Conservation (phyloP, 306 rosid species). For the Pyrus pyrifolia region DNA sequence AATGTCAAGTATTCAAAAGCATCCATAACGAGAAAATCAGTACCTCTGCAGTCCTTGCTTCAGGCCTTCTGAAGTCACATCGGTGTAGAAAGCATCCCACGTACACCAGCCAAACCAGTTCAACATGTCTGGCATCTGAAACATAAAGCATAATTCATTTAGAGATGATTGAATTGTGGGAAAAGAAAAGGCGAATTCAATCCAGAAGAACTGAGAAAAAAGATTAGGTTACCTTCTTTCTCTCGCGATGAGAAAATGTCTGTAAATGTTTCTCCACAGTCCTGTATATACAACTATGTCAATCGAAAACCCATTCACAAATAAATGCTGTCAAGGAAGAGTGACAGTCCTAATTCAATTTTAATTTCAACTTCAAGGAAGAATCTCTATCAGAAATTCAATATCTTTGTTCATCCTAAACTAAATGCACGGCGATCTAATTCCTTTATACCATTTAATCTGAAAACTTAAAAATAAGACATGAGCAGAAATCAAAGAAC, state of each 20-base stretch:
- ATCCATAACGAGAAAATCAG: neutral
- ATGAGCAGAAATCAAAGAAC: neutral
- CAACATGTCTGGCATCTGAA: slow-evolving; percentile 88
- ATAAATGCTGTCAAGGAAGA: neutral
- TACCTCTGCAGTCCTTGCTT: slow-evolving; percentile 76
- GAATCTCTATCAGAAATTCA: neutral
- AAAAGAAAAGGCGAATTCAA: neutral
- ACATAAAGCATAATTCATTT: neutral
- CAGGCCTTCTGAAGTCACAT: slow-evolving; percentile 67
- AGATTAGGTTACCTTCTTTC: slow-evolving; percentile 53
- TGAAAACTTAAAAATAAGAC: neutral
- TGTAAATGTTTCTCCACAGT: slow-evolving; percentile 71
- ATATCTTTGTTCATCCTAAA: neutral
- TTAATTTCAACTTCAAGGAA: neutral
- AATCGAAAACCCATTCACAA: neutral
- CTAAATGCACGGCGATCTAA: neutral
- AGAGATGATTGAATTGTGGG: neutral
- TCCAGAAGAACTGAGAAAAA: neutral
- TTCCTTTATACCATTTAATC: neutral
- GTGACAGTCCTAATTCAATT: neutral
- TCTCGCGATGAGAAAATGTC: slow-evolving; percentile 74
- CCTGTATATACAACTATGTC: slow-evolving; percentile 28
- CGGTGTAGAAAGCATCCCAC: slow-evolving; percentile 98
- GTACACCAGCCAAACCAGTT: slow-evolving; percentile 99
- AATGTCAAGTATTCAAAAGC: neutral